These are phyloP conservation scores for Ceratocystis variospora DNA, from an alignment of 2,329 filamentous ascomycete species.

Conservation along the genomic window DNA sequence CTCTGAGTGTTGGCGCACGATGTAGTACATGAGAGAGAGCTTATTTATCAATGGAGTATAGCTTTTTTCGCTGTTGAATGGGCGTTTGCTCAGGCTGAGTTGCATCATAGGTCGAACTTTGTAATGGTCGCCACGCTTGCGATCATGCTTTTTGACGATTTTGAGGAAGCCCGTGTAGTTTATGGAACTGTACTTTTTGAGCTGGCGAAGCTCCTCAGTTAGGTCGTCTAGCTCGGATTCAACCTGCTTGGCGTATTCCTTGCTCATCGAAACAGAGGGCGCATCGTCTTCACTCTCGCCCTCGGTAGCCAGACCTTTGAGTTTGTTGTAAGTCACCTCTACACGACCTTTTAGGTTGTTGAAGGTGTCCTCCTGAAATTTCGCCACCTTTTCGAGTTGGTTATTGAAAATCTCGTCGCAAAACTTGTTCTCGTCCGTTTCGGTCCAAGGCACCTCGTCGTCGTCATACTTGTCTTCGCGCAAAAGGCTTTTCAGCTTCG, in stretches of 20 bases:
- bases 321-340: conserved; percentile 48
- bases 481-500: conserved; percentile 78
- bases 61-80: conserved; percentile 83
- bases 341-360: conserved; percentile 40
- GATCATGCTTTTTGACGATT: conserved; percentile 97
- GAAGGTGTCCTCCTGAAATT: conserved; percentile 73
- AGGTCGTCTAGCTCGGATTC: conserved; percentile 72
- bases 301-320: conserved; percentile 66
- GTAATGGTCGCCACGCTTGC: conserved; percentile 75
- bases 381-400: conserved; percentile 86
- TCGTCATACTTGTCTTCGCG: conserved; percentile 57
- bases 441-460: conserved; percentile 64
- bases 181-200: conserved; percentile 88
- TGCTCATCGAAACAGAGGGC: conserved; percentile 30
- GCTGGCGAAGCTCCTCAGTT: conserved; percentile 78
- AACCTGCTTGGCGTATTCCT: conserved; percentile 51
- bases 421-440: conserved; percentile 84
- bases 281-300: conserved; percentile 38
- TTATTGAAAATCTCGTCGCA: conserved; percentile 90
- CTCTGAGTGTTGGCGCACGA: conserved; percentile 72
- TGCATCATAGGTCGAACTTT: conserved; percentile 84
- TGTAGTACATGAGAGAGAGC: conserved; percentile 90
- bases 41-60: conserved; percentile 83
- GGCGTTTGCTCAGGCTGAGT: conserved; percentile 71
- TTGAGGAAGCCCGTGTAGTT: conserved; percentile 98